These are phyloP conservation scores for Arthrinium puccinioides DNA, from an alignment of 2,329 filamentous ascomycete species.

Conservation along the genomic window DNA sequence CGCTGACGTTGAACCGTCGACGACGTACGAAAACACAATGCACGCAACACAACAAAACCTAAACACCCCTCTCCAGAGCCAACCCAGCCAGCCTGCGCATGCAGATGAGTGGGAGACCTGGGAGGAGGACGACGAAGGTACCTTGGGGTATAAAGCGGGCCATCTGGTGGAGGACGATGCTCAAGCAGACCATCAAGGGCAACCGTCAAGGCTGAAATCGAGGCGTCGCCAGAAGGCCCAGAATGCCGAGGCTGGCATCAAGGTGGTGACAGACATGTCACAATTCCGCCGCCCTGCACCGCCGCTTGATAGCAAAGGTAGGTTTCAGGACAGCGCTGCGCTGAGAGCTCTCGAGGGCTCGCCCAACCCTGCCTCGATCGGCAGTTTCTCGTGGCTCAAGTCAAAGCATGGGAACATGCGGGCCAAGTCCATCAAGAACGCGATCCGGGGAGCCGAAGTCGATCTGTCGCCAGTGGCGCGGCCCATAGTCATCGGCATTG, in stretches of 20 bases:
- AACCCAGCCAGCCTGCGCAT: conserved; percentile 14
- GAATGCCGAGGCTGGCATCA: conserved; percentile 57
- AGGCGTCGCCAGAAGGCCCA: conserved; percentile 28
- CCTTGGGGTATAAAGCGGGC: conserved; percentile 6
- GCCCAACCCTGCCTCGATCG: conserved; percentile 44
- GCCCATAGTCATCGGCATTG: conserved; percentile 68
- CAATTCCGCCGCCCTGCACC: conserved; percentile 38
- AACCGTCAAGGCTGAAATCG: conserved; percentile 5
- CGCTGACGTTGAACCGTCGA: too few relatives aligned
- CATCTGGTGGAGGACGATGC: conserved; percentile 15
- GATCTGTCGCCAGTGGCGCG: conserved; percentile 61
- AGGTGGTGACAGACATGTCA: conserved; percentile 62
- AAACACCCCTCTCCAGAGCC: conserved; percentile 13
- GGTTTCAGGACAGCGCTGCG: conserved; percentile 52
- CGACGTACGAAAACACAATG: conserved; percentile 13
- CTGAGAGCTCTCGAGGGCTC: conserved; percentile 52
- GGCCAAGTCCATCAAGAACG: conserved; percentile 16
- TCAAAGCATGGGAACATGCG: conserved; percentile 23
- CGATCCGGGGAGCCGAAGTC: conserved; percentile 16
- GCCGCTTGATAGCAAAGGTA: too few relatives aligned
- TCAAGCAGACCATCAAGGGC: conserved; percentile 5
- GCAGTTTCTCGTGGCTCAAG: conserved; percentile 50
- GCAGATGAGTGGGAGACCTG: conserved; percentile 25
- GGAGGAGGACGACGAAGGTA: conserved; percentile 12
- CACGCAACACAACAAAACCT: conserved; percentile 9